phyloP scores from a whole-genome alignment of 1,284 basidiomycete species.

The Tilletia horrida region DNA sequence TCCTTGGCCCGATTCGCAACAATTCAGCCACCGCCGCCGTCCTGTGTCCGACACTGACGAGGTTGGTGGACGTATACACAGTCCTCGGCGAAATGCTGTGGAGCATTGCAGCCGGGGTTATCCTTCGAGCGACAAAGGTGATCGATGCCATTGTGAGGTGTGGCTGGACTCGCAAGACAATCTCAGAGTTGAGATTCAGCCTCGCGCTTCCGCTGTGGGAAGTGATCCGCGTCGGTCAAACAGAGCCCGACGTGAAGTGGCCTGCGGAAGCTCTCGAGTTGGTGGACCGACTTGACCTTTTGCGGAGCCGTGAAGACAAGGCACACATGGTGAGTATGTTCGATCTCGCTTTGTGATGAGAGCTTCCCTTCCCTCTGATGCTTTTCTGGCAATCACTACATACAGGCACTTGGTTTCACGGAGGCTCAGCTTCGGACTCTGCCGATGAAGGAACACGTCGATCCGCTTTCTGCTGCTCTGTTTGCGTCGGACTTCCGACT shows the following conservation, averaged over 20 bases:
- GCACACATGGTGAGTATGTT: not conserved
- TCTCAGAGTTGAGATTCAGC: not conserved
- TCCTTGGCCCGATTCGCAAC: not conserved
- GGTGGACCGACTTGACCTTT: not conserved
- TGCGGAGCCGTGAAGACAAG: slow-evolving; percentile 13
- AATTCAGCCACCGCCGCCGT: not conserved
- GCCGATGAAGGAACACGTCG: not conserved
- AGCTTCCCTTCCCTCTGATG: no score
- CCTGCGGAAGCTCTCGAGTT: not conserved
- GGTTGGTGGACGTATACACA: not conserved
- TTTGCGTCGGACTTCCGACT: slow-evolving; percentile 47
- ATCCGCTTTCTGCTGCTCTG: slow-evolving; percentile 36
- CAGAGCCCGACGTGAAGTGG: not conserved
- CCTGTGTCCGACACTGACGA: not conserved
- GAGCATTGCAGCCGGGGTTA: not conserved
- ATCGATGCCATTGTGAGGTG: not conserved
- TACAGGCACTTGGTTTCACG: slow-evolving; percentile 5
- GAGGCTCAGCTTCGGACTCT: slow-evolving; percentile 13
- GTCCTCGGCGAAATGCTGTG: not conserved
- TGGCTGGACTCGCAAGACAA: not conserved
- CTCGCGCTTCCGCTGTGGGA: slow-evolving; percentile 8
- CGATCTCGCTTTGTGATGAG: not conserved
- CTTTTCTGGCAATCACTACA: no score
- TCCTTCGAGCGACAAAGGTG: not conserved
- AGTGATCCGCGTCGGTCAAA: slow-evolving; percentile 3